Conservation (phyloP, 345 rosid genomes). For the Gossypium raimondii region DNA sequence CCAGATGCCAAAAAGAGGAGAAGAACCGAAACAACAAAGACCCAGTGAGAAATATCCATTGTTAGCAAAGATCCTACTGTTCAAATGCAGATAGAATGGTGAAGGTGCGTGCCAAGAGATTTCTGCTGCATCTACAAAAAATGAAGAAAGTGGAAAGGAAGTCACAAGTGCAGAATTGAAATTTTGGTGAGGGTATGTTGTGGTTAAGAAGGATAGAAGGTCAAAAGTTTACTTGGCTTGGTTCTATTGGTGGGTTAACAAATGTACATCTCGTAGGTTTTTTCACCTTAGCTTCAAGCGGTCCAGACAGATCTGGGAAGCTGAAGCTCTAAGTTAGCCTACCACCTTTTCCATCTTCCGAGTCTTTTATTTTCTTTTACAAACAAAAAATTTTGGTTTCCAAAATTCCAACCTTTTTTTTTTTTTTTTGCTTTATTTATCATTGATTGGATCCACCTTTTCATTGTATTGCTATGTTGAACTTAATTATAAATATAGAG, state of each 20-base stretch:
- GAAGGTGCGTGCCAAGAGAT: conserved; percentile 24
- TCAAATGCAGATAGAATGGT: conserved; percentile 35
- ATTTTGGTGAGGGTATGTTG: background rate
- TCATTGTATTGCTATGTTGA: no score
- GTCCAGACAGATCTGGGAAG: conserved; percentile 6
- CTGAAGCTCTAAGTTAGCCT: background rate
- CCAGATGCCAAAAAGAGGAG: conserved; percentile 45
- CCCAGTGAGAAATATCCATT: conserved; percentile 50
- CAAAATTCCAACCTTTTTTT: background rate
- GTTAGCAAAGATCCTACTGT: conserved; percentile 27
- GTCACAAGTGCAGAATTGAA: background rate
- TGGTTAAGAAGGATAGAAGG: background rate
- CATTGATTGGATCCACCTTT: background rate
- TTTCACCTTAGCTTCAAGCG: background rate
- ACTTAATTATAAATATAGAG: no score
- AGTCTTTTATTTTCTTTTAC: no score
- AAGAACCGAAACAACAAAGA: conserved; percentile 30
- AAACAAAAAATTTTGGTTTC: background rate
- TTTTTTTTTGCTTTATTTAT: background rate
- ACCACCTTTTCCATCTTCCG: background rate
- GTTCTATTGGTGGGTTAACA: background rate
- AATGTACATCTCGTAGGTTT: background rate
- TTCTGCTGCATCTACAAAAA: conserved; percentile 26
- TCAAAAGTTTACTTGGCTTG: background rate
- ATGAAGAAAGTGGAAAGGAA: background rate